Percentiles rank a stretch among this genome's conserved stretches.
phyloP scores from a whole-genome alignment of 257 asterid species.

The Scutellaria baicalensis region DNA sequence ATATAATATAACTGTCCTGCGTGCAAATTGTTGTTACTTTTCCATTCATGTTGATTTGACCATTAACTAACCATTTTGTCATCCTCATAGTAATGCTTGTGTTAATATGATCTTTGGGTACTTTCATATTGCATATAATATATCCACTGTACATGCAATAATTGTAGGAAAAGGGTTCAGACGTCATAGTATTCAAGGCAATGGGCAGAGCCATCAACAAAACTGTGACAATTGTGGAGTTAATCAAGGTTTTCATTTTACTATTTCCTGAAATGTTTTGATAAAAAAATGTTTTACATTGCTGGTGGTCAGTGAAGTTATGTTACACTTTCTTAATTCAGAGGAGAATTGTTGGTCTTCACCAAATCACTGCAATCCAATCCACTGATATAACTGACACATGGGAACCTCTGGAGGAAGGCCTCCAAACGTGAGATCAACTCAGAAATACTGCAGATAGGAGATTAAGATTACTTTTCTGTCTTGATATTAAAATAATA shows the following conservation, averaged over 20 bases:
- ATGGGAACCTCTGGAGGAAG: constrained; percentile 99
- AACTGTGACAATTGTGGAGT: constrained; percentile 64
- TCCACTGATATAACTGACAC: constrained; percentile 93
- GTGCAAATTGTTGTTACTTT: neutral
- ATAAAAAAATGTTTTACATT: neutral
- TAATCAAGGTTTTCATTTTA: constrained; percentile 43
- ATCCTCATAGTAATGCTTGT: neutral
- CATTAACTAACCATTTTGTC: neutral
- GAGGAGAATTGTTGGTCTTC: constrained; percentile 98
- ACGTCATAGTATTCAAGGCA: constrained; percentile 61
- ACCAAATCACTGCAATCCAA: constrained; percentile 73
- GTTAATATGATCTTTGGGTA: neutral
- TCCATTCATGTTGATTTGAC: neutral
- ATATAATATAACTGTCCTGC: neutral
- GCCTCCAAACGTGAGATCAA: constrained; percentile 77
- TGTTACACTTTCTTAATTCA: constrained; percentile 16
- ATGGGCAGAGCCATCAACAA: constrained; percentile 83
- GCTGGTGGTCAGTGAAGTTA: constrained; percentile 14
- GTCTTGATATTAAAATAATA: neutral
- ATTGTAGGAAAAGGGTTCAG: constrained; percentile 54
- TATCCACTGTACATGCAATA: neutral
- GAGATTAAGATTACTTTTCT: neutral
- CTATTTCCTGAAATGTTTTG: neutral
- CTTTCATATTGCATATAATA: neutral
- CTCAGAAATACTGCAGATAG: neutral